Conservation (phyloP, 768 basidiomycete genomes). For the Tricholomella constricta region DNA sequence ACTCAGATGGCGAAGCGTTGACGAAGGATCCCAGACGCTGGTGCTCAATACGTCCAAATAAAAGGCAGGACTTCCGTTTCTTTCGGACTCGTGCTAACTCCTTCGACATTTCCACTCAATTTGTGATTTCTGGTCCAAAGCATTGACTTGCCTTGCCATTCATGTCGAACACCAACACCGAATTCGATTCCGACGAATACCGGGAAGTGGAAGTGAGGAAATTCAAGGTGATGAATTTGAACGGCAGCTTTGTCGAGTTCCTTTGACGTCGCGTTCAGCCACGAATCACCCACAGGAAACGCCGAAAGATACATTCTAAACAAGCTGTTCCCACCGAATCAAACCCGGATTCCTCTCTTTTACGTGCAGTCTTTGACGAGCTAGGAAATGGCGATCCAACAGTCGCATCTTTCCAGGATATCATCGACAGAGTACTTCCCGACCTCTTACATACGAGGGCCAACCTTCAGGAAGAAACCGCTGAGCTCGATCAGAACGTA, state of each 20-base stretch:
- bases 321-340: not conserved
- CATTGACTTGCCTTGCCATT: not conserved
- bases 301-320: conserved; percentile 16
- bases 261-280: not conserved
- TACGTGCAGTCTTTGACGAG: conserved; percentile 21
- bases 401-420: conserved; percentile 29
- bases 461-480: conserved; percentile 16
- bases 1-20: too few species aligned
- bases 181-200: conserved; percentile 17
- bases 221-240: conserved; percentile 4
- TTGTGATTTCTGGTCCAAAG: too few species aligned
- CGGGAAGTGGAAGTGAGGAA: conserved; percentile 1
- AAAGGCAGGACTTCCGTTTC: too few species aligned
- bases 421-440: conserved; percentile 30
- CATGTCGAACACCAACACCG: not conserved
- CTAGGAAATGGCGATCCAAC: conserved; percentile 15
- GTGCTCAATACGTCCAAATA: too few species aligned
- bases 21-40: too few species aligned
- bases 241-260: not conserved
- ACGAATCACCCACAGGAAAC: conserved; percentile 15
- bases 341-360: not conserved
- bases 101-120: too few species aligned
- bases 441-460: conserved; percentile 28
- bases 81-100: too few species aligned
- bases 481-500: conserved; percentile 29